Conservation (phyloP, 2,329 filamentous ascomycete species). For the Xylaria sp. region DNA sequence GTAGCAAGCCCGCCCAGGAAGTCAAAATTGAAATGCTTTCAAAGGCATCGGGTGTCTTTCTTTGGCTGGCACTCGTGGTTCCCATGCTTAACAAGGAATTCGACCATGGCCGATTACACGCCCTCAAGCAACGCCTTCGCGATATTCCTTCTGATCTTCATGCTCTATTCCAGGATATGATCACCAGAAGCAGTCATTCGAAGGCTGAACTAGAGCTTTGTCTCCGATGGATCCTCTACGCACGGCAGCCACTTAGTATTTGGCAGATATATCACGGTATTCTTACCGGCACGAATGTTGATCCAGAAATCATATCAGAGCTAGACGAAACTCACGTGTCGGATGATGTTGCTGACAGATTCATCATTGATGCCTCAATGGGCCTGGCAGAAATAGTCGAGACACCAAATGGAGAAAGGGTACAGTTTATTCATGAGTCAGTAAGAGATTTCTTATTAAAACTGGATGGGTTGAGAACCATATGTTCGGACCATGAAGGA, state of each 20-base stretch:
- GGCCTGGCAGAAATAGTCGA: neutral
- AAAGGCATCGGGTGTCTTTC: neutral
- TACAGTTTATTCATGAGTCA: slow-evolving; percentile 1
- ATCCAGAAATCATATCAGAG: neutral
- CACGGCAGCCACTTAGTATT: neutral
- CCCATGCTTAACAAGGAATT: neutral
- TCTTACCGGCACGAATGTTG: neutral
- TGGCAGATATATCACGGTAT: neutral
- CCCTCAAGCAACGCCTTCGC: neutral
- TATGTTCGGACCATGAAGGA: neutral
- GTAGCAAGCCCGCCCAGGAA: neutral
- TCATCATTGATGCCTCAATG: neutral
- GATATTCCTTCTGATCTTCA: neutral
- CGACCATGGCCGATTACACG: neutral
- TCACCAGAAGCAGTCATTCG: neutral
- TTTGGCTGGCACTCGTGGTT: neutral
- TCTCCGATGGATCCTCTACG: neutral
- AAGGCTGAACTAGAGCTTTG: neutral
- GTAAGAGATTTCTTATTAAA: neutral
- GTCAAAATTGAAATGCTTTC: neutral
- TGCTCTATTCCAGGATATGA: neutral
- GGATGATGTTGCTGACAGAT: neutral
- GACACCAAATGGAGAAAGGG: neutral
- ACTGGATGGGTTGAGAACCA: neutral
- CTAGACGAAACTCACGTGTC: neutral